phyloP scores from a whole-genome alignment of 352 stramenopile genomes.

The Blastocystis sp. region DNA sequence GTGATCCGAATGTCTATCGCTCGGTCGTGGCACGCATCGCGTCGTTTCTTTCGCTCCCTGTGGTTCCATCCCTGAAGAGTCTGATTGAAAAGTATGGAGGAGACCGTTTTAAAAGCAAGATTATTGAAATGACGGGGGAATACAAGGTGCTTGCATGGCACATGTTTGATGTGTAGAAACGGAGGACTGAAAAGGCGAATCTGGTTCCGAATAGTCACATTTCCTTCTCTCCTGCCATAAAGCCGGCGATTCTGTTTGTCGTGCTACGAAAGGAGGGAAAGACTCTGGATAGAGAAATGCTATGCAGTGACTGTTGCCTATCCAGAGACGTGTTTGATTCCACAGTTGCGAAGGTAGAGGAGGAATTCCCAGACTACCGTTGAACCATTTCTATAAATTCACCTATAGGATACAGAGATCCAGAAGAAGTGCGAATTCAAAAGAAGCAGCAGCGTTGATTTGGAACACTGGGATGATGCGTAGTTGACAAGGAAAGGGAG shows the following conservation, averaged over 20 bases:
- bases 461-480: not conserved
- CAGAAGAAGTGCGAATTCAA: not conserved
- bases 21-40: not conserved
- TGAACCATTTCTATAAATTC: not conserved
- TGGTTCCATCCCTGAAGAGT: slow-evolving; percentile 5
- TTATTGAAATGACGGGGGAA: not conserved
- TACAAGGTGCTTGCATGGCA: slow-evolving; percentile 35
- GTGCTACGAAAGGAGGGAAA: slow-evolving; percentile 39
- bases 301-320: slow-evolving; percentile 16
- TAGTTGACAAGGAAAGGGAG: slow-evolving; percentile 21
- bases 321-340: not conserved
- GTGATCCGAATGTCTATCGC: not conserved
- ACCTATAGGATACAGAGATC: slow-evolving; percentile 39
- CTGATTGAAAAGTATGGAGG: slow-evolving; percentile 41
- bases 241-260: not conserved
- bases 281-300: not conserved
- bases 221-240: not conserved
- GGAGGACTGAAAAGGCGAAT: not conserved
- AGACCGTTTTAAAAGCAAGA: slow-evolving; percentile 3
- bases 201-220: not conserved
- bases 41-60: not conserved
- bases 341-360: slow-evolving; percentile 14
- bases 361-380: slow-evolving; percentile 57
- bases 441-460: not conserved
- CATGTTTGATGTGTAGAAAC: not conserved